Evolutionary conservation across 306 rosid genomes (phyloP), one percentile per base, ranked within the genome.

Genomic region (Dryas drummondii): DNA sequence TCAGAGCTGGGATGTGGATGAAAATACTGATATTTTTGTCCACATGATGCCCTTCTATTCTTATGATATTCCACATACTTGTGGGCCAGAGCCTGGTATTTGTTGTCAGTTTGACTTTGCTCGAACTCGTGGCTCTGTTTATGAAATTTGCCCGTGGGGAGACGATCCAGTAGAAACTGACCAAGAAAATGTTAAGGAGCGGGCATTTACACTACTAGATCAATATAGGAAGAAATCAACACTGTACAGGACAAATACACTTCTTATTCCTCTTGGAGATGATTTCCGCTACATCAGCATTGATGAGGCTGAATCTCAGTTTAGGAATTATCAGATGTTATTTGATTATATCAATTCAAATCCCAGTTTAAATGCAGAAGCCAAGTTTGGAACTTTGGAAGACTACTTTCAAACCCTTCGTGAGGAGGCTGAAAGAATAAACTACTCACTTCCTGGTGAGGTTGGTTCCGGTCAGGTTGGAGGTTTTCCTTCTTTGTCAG

Each of bases 31-130:
- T 83, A 92, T 94, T 81, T 94, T 94, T 85, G 99, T 92, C 75
- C 99, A 94, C 72, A 94, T 94, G 99, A 94, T 94, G 99, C 99
- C 99, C 48, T 94, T 94, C 80, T 94, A 94, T 87, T 92, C 97
- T 12, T 94, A 94, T 76, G 99, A 94, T 81, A 85, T 94, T 86
- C 99, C 99, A 71, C 99, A 94, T 79, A 94, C 99, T 46, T 94
- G 99, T 85, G 99, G 99, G 46, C 99, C 99, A 1, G 97, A 94
- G 84, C 99, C 99, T 55, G 99, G 97, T 56, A 83, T 94, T 58
- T 94, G 99, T 78, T 94, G 99, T 78, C 97, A 92, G 85, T 94
- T 94, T 76, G 99, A 94, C 79, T 94, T 94, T 84, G 99, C 99
- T 49, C 96, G 99, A 70, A 83, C 77, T 81, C 81, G 48, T 67